Evolutionary conservation across 306 rosid species (phyloP).

Genomic region (Dicorynia guianensis): DNA sequence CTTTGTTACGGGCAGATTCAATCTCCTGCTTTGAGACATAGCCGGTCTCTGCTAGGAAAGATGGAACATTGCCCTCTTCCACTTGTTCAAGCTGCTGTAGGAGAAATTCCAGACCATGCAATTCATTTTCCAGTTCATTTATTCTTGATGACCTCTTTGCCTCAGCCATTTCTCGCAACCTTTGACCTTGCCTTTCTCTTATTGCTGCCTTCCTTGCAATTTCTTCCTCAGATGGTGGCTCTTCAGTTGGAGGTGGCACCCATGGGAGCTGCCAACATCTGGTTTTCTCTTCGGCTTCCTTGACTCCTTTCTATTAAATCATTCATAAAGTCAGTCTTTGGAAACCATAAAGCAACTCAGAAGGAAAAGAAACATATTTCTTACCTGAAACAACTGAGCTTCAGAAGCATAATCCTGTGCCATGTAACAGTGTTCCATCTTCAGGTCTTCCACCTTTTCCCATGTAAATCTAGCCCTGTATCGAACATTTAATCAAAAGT

Average conservation of each 20-base stretch:
- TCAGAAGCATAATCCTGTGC: conserved; percentile 74
- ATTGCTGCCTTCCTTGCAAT: conserved; percentile 98
- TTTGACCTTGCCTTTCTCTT: conserved; percentile 92
- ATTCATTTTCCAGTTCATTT: conserved; percentile 92
- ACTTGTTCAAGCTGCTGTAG: conserved; percentile 84
- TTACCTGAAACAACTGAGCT: conserved; percentile 84
- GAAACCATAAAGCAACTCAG: conserved; percentile 22
- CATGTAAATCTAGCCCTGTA: conserved; percentile 87
- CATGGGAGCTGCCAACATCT: conserved; percentile 98
- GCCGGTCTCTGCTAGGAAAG: conserved; percentile 85
- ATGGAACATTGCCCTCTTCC: conserved; percentile 61
- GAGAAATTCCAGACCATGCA: conserved; percentile 86
- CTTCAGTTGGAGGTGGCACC: conserved; percentile 94
- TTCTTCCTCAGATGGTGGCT: conserved; percentile 96
- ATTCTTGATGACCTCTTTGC: conserved; percentile 91
- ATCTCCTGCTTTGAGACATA: conserved; percentile 87
- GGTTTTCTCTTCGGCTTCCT: conserved; percentile 89
- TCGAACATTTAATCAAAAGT: conserved; percentile 32
- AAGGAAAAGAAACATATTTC: conserved; percentile 37
- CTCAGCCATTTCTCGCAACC: conserved; percentile 99
- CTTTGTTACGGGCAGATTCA: conserved; percentile 78
- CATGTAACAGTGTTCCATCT: conserved; percentile 95
- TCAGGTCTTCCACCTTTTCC: conserved; percentile 98
- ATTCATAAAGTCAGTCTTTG: conserved; percentile 26
- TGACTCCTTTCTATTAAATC: conserved; percentile 64